Evolutionary conservation across 495 filamentous ascomycete genomes (phyloP).

Genomic region (Aspergillus wentii): DNA sequence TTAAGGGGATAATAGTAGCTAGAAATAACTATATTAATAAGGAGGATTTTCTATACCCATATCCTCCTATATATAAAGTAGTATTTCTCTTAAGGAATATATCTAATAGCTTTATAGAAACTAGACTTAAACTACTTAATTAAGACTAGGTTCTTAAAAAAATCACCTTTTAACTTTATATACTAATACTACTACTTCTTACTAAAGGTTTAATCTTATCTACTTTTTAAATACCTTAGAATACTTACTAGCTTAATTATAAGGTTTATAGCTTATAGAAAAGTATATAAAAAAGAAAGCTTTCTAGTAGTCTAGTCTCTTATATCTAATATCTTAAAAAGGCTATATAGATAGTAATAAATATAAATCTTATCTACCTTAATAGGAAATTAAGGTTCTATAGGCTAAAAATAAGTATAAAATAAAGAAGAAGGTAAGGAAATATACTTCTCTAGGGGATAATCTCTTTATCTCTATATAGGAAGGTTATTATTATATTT

Average conservation of each 20-base stretch:
- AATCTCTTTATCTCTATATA: background rate
- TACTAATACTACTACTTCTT: background rate
- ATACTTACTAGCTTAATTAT: background rate
- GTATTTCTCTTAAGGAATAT: slow-evolving; percentile 6
- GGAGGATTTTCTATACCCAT: slow-evolving; percentile 5
- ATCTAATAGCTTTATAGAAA: slow-evolving; percentile 3
- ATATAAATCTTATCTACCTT: background rate
- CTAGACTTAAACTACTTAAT: background rate
- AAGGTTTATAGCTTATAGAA: background rate
- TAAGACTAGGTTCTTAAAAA: background rate
- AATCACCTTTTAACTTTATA: background rate
- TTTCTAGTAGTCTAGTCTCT: slow-evolving; percentile 3
- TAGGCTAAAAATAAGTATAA: too few relatives aligned
- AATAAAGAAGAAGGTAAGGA: too few relatives aligned
- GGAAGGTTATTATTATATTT: background rate
- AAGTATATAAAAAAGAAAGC: background rate
- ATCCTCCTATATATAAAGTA: slow-evolving; percentile 1
- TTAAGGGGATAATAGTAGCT: background rate
- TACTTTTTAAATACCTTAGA: background rate
- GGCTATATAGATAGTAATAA: background rate
- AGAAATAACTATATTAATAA: slow-evolving; percentile 1
- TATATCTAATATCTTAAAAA: background rate
- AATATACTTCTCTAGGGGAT: too few relatives aligned
- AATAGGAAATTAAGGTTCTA: background rate
- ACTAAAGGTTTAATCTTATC: background rate